phyloP scores from a whole-genome alignment of 148 eudicot species.

The Rhododendron molle region DNA sequence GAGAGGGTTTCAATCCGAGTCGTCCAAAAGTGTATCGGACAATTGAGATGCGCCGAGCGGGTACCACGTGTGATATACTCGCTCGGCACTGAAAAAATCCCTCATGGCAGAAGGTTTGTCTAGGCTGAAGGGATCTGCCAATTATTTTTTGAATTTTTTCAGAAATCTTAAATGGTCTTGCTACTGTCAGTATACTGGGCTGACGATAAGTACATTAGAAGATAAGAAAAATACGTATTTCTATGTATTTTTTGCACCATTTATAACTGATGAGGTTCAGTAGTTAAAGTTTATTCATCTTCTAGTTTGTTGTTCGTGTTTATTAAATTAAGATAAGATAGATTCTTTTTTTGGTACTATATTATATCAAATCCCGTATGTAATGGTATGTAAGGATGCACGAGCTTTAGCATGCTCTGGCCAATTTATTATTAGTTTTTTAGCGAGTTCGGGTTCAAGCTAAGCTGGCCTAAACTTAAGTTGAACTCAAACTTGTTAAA shows the following conservation, averaged over 20 bases:
- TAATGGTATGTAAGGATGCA: not conserved
- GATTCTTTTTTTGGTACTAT: too few species aligned
- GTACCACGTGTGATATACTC: too few species aligned
- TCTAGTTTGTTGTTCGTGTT: not conserved
- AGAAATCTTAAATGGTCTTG: not conserved
- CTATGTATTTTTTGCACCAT: too few species aligned
- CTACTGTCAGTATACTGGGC: too few species aligned
- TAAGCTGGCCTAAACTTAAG: not conserved
- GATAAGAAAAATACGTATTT: too few species aligned
- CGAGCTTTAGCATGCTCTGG: not conserved
- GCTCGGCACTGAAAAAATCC: too few species aligned
- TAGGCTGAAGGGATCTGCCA: not conserved
- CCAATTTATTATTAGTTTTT: not conserved
- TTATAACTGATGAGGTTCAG: not conserved
- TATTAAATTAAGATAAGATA: not conserved
- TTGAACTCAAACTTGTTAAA: not conserved
- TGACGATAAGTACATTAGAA: too few species aligned
- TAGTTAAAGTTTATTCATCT: not conserved
- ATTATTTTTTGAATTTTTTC: not conserved
- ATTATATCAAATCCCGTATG: too few species aligned
- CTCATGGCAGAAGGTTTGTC: not conserved
- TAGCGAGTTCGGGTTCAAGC: not conserved
- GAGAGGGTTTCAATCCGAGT: too few species aligned
- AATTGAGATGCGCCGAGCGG: too few species aligned
- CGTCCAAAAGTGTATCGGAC: too few species aligned